These are phyloP conservation scores for Blastobotrys raffinosifermentans DNA, from an alignment of 1,139 yeast genomes.

Conservation along the genomic window DNA sequence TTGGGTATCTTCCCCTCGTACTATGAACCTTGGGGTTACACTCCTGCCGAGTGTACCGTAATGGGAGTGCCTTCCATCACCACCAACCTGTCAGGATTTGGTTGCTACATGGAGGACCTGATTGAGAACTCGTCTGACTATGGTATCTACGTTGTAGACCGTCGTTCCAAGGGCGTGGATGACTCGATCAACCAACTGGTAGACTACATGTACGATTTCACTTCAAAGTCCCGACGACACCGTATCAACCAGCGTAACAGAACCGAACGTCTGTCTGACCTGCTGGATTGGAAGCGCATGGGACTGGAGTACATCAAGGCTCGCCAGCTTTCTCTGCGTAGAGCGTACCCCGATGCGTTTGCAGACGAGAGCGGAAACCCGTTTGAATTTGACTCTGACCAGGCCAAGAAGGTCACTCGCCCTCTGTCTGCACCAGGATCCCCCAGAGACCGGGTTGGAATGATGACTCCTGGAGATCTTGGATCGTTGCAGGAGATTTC, in stretches of 20 bases:
- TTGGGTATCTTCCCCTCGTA: constrained; percentile 97
- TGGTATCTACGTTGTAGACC: constrained; percentile 94
- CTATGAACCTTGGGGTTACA: constrained; percentile 99
- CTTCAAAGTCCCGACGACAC: constrained; percentile 87
- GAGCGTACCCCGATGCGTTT: constrained; percentile 91
- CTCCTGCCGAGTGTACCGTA: constrained; percentile 98
- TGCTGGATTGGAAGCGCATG: constrained; percentile 97
- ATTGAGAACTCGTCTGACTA: constrained; percentile 93
- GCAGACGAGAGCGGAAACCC: constrained; percentile 44
- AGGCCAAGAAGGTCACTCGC: constrained; percentile 69
- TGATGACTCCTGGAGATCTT: constrained; percentile 96
- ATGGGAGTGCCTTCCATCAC: constrained; percentile 99
- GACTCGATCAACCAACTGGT: constrained; percentile 90
- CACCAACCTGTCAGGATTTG: constrained; percentile 93
- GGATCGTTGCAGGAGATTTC: constrained; percentile 92
- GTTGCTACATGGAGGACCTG: constrained; percentile 97
- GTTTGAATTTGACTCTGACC: constrained; percentile 38
- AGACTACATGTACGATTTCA: constrained; percentile 83
- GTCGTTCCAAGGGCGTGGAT: constrained; percentile 89
- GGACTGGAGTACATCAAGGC: constrained; percentile 95
- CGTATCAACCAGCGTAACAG: constrained; percentile 97
- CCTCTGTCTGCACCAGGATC: constrained; percentile 96
- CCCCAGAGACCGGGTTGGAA: constrained; percentile 55
- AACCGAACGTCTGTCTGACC: constrained; percentile 87
- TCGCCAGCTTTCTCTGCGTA: constrained; percentile 79